These are phyloP conservation scores for Toxoplasma gondii DNA, from an alignment of 169 alveolate species.

Conservation along the genomic window DNA sequence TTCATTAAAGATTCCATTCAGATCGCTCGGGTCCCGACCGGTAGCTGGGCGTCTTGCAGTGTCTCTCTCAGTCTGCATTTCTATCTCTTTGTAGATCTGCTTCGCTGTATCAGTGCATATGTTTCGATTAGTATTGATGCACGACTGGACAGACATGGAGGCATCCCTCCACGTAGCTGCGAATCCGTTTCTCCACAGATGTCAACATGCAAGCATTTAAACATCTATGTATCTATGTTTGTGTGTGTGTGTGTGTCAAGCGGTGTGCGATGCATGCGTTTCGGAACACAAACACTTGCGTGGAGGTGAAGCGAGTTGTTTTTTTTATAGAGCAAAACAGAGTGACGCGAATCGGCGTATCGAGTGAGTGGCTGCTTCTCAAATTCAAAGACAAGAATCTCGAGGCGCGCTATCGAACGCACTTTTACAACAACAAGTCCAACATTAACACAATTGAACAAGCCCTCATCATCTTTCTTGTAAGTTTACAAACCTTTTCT, in stretches of 20 bases:
- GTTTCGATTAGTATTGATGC: no score
- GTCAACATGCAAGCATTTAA: neutral
- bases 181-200: no score
- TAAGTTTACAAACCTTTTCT: slow-evolving; percentile 24
- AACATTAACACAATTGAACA: slow-evolving; percentile 87
- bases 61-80: no score
- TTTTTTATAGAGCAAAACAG: slow-evolving; percentile 30
- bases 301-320: neutral
- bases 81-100: no score
- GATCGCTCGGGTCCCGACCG: no score
- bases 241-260: neutral
- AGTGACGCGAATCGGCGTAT: slow-evolving; percentile 38
- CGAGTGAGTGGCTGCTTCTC: slow-evolving; percentile 78
- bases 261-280: no score
- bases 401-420: slow-evolving; percentile 86
- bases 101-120: no score
- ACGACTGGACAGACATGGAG: no score
- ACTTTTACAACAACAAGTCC: slow-evolving; percentile 84
- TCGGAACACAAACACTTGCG: no score
- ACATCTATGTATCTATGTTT: neutral
- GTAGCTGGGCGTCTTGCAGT: no score
- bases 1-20: no score
- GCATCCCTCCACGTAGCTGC: no score
- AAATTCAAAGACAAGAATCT: slow-evolving; percentile 83
- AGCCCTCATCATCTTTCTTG: slow-evolving; percentile 85